Evolutionary conservation across 2,329 filamentous ascomycete species (phyloP).

Genomic region (Nothomitra cinnamomea): DNA sequence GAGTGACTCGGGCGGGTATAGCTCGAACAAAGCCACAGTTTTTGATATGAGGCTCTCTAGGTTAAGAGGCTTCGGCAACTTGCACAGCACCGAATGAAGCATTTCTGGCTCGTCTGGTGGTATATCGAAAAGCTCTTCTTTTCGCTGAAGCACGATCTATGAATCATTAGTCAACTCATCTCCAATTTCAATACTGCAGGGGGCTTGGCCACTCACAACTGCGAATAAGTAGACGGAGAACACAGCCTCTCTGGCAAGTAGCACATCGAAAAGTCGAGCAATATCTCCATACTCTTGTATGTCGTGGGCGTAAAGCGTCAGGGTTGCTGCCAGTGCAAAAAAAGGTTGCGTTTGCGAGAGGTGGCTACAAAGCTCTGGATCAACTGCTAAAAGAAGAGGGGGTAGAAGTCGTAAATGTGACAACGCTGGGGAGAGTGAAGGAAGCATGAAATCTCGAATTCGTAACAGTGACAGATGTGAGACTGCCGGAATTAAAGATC

Average conservation of each 20-base stretch:
- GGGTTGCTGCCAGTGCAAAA: conserved; percentile 80
- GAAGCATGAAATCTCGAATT: conserved; percentile 96
- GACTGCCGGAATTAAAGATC: conserved; percentile 44
- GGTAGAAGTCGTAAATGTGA: conserved; percentile 78
- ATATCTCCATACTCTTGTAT: conserved; percentile 83
- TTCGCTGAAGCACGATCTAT: conserved; percentile 62
- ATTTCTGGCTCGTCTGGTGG: conserved; percentile 75
- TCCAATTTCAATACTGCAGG: not conserved
- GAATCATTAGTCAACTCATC: not conserved
- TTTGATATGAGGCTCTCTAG: conserved; percentile 58
- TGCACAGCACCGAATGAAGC: conserved; percentile 74
- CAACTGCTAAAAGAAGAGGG: conserved; percentile 55
- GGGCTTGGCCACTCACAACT: conserved; percentile 21
- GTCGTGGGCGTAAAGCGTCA: conserved; percentile 95
- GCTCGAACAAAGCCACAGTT: conserved; percentile 44
- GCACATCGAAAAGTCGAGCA: conserved; percentile 76
- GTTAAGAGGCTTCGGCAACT: conserved; percentile 65
- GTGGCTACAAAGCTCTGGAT: conserved; percentile 55
- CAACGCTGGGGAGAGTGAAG: conserved; percentile 63
- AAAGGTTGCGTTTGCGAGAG: conserved; percentile 69
- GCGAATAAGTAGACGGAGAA: conserved; percentile 87
- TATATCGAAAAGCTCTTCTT: conserved; percentile 73
- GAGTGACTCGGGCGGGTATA: conserved; percentile 55
- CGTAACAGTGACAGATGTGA: conserved; percentile 73
- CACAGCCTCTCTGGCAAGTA: conserved; percentile 73